Base-by-base conservation (phyloP, 805 yeast genomes). In the Lipomyces spencermartinsiae region DNA sequence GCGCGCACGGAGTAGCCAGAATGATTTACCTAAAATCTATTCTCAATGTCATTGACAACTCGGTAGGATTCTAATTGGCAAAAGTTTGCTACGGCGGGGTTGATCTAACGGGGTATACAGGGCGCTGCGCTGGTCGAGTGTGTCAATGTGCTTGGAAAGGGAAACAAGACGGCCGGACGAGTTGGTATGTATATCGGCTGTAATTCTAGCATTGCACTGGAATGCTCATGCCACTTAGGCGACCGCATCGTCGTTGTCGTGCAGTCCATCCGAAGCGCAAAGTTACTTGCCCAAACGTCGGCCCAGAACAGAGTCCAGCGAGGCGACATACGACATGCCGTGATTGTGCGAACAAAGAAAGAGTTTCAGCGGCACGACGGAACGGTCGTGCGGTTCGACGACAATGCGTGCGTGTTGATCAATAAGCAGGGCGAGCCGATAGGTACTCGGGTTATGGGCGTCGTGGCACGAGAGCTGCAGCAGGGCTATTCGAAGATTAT, bases 261-360 rank as follows among this genome's bases (percentile, higher is more conserved):
- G 61, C 71, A 68, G 54, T 53, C 57, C 19, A 66, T 68, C 39
- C 64, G 71, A 39, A 62, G 53, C 39, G 64, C 71, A 6, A 58
- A 62, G 12, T 37, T 64, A 12, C 49, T 61, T 5, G 53, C 64
- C 16, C 64, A 59, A 37, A 53, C 51, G 14, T 31, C 71, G 16
- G 57, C 37, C 35, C 53, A 65, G 22, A 91, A 90, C 78, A 83
- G 94, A 78, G 97, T 94, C 55, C 92, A 93, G 79, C 89, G 95
- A 81, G 97, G 98, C 74, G 99, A 95, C 77, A 92, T 95, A 63
- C 90, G 95, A 67, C 94, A 96, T 76, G 99, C 98, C 3, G 94
- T 95, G 37, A 90, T 95, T 56, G 98, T 93, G 22, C 89, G 99
- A 79, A 92, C 98, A 0, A 93, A 89, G 80, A 92, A 92, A 71